Base-by-base conservation (phyloP, 164 flowering plant genomes). In the Tetracentron sinense region DNA sequence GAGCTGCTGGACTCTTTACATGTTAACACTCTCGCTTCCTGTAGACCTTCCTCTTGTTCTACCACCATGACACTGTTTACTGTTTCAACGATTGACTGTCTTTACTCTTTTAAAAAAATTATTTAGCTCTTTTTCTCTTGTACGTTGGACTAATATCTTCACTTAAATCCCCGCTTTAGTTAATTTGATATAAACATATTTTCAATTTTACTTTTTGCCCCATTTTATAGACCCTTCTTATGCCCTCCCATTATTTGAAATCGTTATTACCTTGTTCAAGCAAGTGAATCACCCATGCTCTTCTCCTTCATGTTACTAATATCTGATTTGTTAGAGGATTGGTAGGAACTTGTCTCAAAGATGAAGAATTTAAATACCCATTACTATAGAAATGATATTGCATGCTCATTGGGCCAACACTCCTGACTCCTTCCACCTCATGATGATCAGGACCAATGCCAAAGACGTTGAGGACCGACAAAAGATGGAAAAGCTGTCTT, bases 401-500 rank as follows among this genome's bases (percentile, higher is more conserved):
- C 7, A 48, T 60, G 26, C 54, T 60, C 33, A 47, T 20, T 42
- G 30, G 26, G 38, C 25, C n/a, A 48, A 7, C 3, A 4, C 1
- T 60, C 44, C 14, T 61, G 54, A 61, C 50, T 50, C 23, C 53
- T 46, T 38, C 16, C 38, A 33, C 33, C 25, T 54, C 51, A 62
- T 72, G 49, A 35, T 68, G 22, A 35, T 11, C 79, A 90, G 97
- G 75, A 68, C 84, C 48, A 60, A 74, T 46, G 63, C 31, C 55
- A 85, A 79, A 60, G 77, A 63, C 44, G 33, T 11, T 54, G 83
- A 82, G 60, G 87, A 85, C 54, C 64, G 56, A 71, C 82, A 85
- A 60, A 89, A 69, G 78, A 69, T 62, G 56, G 88, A 84, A 59
- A 95, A 85, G 64, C 72, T 91, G 64, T 76, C 86, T 19, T 63